A percentile compares a stretch with the other conserved stretches of the same genome.
These are phyloP conservation scores for sweet orange (Citrus sinensis) DNA, from an alignment of 345 rosid genomes.

Conservation along the genomic window DNA sequence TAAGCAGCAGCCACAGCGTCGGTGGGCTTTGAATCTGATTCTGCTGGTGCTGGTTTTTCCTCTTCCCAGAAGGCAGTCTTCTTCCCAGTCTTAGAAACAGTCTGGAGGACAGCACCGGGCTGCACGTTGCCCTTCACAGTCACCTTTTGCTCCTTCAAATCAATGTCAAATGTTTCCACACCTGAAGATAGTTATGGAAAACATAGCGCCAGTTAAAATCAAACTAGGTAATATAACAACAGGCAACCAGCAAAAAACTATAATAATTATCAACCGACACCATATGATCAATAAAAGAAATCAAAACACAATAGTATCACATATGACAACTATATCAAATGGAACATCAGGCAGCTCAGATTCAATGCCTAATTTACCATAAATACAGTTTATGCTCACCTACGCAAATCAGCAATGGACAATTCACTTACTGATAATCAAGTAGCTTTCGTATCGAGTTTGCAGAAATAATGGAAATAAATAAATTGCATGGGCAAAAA, in stretches of 20 bases:
- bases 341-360: too few species aligned
- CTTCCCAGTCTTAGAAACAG: slow-evolving; percentile 81
- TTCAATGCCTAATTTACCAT: background rate
- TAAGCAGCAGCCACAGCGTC: slow-evolving; percentile 37
- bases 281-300: background rate
- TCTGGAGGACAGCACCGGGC: slow-evolving; percentile 76
- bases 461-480: background rate
- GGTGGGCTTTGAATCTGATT: slow-evolving; percentile 28
- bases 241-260: background rate
- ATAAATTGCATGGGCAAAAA: background rate
- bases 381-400: background rate
- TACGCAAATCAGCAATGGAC: background rate
- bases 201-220: background rate
- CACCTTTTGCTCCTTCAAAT: slow-evolving; percentile 78
- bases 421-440: background rate
- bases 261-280: background rate
- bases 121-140: slow-evolving; percentile 79
- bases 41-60: slow-evolving; percentile 39
- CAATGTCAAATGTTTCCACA: slow-evolving; percentile 73
- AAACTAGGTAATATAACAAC: background rate
- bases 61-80: slow-evolving; percentile 78
- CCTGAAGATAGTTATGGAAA: slow-evolving; percentile 33
- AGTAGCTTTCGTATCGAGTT: background rate
- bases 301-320: background rate
- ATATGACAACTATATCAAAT: background rate